Conservation (phyloP, 176 grass and related monocot genomes). For the Carex parvula region DNA sequence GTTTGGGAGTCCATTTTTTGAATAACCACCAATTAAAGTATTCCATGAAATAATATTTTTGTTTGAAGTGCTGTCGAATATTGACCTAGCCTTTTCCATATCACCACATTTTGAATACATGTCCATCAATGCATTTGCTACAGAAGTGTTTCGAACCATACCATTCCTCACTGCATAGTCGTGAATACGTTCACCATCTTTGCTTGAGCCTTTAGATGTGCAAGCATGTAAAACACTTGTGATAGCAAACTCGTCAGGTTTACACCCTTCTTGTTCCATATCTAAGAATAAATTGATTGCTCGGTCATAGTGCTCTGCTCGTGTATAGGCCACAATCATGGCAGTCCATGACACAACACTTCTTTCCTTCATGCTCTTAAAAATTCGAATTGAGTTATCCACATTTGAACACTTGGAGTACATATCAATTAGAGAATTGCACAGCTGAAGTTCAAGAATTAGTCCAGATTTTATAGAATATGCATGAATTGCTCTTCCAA, state of each 20-base stretch:
- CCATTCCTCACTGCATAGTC: constrained; percentile 52
- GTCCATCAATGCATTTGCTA: constrained; percentile 71
- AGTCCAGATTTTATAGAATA: constrained; percentile 61
- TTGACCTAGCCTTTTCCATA: constrained; percentile 51
- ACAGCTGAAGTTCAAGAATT: constrained; percentile 32
- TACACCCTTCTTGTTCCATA: constrained; percentile 51
- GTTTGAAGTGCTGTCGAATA: constrained; percentile 38
- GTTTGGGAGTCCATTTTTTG: constrained; percentile 53
- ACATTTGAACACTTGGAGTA: constrained; percentile 78
- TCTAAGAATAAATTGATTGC: constrained; percentile 52
- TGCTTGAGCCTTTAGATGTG: constrained; percentile 47
- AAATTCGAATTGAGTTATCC: constrained; percentile 56
- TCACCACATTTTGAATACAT: constrained; percentile 71
- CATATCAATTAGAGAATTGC: constrained; percentile 74
- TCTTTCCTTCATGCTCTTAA: constrained; percentile 55
- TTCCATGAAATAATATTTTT: constrained; percentile 91
- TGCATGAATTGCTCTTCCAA: constrained; percentile 60
- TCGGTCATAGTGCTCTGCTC: constrained; percentile 48
- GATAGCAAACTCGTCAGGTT: constrained; percentile 48
- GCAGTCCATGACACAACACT: constrained; percentile 72
- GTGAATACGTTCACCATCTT: constrained; percentile 58
- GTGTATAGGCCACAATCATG: constrained; percentile 62
- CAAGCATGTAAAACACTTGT: constrained; percentile 75
- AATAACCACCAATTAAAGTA: constrained; percentile 80
- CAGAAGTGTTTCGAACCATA: constrained; percentile 43